A percentile compares a stretch with the other conserved stretches of the same genome.
Evolutionary conservation across 208 protist species (phyloP).

Genomic region (Sergeia podlipaevii): DNA sequence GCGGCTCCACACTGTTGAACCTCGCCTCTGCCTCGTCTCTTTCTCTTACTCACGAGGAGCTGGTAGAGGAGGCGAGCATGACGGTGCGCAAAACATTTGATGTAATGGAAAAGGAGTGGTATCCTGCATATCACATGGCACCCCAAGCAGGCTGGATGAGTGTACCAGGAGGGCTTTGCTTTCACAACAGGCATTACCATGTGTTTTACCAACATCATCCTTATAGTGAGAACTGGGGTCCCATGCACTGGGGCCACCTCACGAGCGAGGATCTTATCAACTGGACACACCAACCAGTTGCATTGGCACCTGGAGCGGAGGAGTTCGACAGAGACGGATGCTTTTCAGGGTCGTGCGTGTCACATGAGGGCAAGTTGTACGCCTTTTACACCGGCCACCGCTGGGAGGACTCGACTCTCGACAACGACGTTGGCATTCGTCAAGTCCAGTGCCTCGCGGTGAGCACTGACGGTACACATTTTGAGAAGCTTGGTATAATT

Average conservation of each 20-base stretch:
- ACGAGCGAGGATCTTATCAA: constrained; percentile 38
- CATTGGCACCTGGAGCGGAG: constrained; percentile 33
- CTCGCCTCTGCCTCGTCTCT: too few relatives aligned
- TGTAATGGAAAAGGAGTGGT: constrained; percentile 23
- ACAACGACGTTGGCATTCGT: constrained; percentile 18
- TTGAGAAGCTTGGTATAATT: constrained; percentile 28
- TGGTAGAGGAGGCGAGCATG: constrained; percentile 19
- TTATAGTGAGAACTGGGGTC: constrained; percentile 33
- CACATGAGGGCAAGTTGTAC: constrained; percentile 30
- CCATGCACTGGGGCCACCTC: constrained; percentile 49
- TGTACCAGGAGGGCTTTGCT: constrained; percentile 34
- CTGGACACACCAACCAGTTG: constrained; percentile 36
- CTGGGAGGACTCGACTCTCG: constrained; percentile 16
- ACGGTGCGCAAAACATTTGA: constrained; percentile 10
- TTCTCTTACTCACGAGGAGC: constrained; percentile 19
- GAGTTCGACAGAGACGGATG: constrained; percentile 39
- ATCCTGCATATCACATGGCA: constrained; percentile 41
- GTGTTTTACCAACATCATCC: constrained; percentile 55
- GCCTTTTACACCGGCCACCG: constrained; percentile 52
- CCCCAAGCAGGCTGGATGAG: constrained; percentile 32
- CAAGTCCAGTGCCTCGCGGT: constrained; percentile 57
- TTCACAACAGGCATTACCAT: constrained; percentile 33
- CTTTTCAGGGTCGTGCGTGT: constrained; percentile 46
- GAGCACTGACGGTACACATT: constrained; percentile 32
- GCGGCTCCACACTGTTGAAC: too few relatives aligned